Evolutionary conservation across 495 filamentous ascomycete genomes (phyloP).

Genomic region (Niebla homalea): DNA sequence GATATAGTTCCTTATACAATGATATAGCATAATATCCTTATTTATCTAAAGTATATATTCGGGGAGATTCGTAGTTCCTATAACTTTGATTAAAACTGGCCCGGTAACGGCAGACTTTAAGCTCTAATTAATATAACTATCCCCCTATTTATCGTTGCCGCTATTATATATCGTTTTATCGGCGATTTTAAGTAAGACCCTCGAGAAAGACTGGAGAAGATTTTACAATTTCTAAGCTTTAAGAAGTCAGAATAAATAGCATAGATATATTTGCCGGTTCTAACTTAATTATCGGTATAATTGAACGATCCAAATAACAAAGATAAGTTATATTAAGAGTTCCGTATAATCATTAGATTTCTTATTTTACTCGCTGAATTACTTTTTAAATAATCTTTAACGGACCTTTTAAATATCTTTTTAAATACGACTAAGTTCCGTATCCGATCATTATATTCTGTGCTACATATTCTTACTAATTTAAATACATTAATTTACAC

Average conservation of each 20-base stretch:
- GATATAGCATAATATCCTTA: not conserved
- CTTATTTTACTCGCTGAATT: conserved; percentile 17
- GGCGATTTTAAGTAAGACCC: conserved; percentile 12
- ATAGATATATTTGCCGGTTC: conserved; percentile 19
- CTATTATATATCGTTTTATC: conserved; percentile 22
- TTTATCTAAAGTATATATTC: not conserved
- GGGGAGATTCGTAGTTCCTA: not conserved
- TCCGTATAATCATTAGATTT: conserved; percentile 17
- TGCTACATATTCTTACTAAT: too few species aligned
- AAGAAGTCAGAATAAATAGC: conserved; percentile 11
- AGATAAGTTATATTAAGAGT: conserved; percentile 13
- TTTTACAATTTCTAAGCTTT: conserved; percentile 12
- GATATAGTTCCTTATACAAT: not conserved
- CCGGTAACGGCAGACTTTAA: not conserved
- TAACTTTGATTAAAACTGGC: not conserved
- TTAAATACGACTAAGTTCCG: conserved; percentile 10
- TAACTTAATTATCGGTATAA: conserved; percentile 14
- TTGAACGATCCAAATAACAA: conserved; percentile 3
- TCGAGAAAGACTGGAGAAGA: conserved; percentile 7
- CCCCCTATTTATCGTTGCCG: conserved; percentile 25
- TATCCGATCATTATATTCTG: conserved; percentile 1
- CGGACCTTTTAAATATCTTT: not conserved
- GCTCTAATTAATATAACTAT: conserved; percentile 7
- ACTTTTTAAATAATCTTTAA: conserved; percentile 8
- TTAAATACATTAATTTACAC: too few species aligned